Percentiles rank a stretch among this genome's conserved stretches.
Conservation (phyloP, 2,329 filamentous ascomycete species). For the Neofusicoccum parvum region DNA sequence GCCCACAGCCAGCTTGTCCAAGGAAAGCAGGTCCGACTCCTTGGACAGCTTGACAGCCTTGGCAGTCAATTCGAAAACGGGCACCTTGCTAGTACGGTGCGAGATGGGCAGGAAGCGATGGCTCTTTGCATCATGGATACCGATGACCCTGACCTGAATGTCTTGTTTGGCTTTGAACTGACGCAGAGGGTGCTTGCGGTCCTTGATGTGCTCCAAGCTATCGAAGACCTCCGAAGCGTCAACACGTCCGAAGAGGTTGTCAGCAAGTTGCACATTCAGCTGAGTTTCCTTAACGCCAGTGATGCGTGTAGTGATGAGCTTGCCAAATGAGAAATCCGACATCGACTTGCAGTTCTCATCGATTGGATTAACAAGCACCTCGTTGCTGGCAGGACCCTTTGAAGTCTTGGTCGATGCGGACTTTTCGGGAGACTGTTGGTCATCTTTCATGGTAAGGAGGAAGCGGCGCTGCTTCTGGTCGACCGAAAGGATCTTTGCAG, state of each 20-base stretch:
- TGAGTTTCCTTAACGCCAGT: conserved; percentile 89
- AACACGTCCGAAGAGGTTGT: conserved; percentile 88
- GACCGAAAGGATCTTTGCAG: conserved; percentile 70
- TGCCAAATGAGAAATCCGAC: conserved; percentile 75
- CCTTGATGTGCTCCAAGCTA: conserved; percentile 79
- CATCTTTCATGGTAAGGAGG: conserved; percentile 61
- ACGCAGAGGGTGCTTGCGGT: conserved; percentile 78
- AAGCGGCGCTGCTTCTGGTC: conserved; percentile 73
- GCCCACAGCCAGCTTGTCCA: conserved; percentile 73
- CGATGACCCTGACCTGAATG: conserved; percentile 75
- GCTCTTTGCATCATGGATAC: conserved; percentile 85
- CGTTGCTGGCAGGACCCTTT: conserved; percentile 32
- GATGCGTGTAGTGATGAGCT: conserved; percentile 73
- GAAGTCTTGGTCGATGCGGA: conserved; percentile 27
- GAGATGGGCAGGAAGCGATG: conserved; percentile 91
- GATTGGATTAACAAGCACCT: conserved; percentile 60
- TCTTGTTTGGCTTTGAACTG: conserved; percentile 72
- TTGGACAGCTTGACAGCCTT: conserved; percentile 63
- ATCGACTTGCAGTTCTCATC: conserved; percentile 65
- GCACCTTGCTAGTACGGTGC: conserved; percentile 76
- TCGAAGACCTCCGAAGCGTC: conserved; percentile 92
- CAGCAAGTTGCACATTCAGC: conserved; percentile 84
- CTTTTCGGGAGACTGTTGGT: conserved; percentile 45
- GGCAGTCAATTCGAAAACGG: conserved; percentile 82
- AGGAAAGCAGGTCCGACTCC: conserved; percentile 65